Percentiles rank a stretch among this genome's conserved stretches.
These are phyloP conservation scores for Mucor indicus DNA, from an alignment of 371 early-diverging fungal species.

Conservation along the genomic window DNA sequence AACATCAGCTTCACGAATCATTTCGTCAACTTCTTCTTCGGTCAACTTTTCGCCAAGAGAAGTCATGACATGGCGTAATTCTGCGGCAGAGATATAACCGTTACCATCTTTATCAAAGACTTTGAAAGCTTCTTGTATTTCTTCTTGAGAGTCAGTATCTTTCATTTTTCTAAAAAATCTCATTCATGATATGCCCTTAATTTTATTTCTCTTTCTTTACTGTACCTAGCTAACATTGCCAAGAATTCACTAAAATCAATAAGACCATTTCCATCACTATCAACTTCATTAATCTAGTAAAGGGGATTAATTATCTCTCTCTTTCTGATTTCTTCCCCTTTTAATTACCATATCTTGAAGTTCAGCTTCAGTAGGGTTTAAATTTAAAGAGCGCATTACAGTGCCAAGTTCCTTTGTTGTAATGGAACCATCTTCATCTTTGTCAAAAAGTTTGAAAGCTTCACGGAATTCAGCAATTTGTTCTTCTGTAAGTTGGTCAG, in stretches of 20 bases:
- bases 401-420: slow-evolving; percentile 84
- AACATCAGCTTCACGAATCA: slow-evolving; percentile 85
- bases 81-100: slow-evolving; percentile 52
- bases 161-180: slow-evolving; percentile 41
- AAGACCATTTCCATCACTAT: slow-evolving; percentile 89
- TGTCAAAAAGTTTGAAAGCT: slow-evolving; percentile 71
- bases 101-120: slow-evolving; percentile 58
- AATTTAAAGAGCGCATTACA: slow-evolving; percentile 89
- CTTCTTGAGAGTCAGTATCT: slow-evolving; percentile 49
- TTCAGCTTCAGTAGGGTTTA: slow-evolving; percentile 81
- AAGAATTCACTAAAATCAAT: slow-evolving; percentile 93
- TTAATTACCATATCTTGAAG: slow-evolving; percentile 68
- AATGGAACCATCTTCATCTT: slow-evolving; percentile 93
- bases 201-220: neutral
- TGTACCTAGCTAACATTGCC: slow-evolving; percentile 82
- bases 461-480: slow-evolving; percentile 88
- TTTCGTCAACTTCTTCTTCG: slow-evolving; percentile 81
- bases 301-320: neutral
- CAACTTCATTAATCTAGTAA: slow-evolving; percentile 80
- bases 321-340: neutral
- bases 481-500: slow-evolving; percentile 83
- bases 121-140: slow-evolving; percentile 56
- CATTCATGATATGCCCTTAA: neutral
- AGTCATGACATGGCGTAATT: slow-evolving; percentile 54
- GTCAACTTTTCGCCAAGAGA: slow-evolving; percentile 74